Percentiles rank a stretch among this genome's conserved stretches.
phyloP scores from a whole-genome alignment of 257 asterid species.

The Thymus quinquecostatus region DNA sequence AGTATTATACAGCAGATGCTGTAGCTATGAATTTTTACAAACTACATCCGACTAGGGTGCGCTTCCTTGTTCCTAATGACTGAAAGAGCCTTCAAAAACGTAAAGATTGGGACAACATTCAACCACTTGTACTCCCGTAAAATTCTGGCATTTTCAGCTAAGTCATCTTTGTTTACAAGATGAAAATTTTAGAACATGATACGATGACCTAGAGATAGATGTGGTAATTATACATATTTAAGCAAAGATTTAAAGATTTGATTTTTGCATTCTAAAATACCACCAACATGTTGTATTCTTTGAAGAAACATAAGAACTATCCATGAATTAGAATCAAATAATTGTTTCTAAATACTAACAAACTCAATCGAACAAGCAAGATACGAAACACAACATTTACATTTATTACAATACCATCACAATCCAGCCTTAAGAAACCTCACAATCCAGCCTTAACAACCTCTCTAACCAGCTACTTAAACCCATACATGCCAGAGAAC shows the following conservation, averaged over 20 bases:
- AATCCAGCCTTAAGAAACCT: background rate
- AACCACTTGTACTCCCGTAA: background rate
- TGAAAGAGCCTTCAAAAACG: background rate
- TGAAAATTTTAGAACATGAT: background rate
- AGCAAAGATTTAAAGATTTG: background rate
- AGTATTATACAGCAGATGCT: background rate
- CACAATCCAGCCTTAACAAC: background rate
- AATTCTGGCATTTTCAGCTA: background rate
- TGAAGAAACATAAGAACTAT: constrained; percentile 5
- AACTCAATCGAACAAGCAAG: constrained; percentile 10
- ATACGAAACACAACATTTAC: background rate
- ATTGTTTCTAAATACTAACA: background rate
- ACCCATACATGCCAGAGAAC: constrained; percentile 1
- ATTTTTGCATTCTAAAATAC: constrained; percentile 5
- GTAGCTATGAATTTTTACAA: background rate
- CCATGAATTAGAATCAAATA: background rate
- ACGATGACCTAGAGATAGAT: background rate
- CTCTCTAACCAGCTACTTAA: background rate
- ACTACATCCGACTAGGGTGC: background rate
- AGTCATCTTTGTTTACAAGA: background rate
- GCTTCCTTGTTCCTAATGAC: background rate
- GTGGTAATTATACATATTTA: background rate
- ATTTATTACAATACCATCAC: background rate
- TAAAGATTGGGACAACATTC: background rate
- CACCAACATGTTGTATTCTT: background rate